Evolutionary conservation across 169 alveolate genomes (phyloP), one percentile per base, ranked within the genome.

Genomic region (Plasmodium gonderi): DNA sequence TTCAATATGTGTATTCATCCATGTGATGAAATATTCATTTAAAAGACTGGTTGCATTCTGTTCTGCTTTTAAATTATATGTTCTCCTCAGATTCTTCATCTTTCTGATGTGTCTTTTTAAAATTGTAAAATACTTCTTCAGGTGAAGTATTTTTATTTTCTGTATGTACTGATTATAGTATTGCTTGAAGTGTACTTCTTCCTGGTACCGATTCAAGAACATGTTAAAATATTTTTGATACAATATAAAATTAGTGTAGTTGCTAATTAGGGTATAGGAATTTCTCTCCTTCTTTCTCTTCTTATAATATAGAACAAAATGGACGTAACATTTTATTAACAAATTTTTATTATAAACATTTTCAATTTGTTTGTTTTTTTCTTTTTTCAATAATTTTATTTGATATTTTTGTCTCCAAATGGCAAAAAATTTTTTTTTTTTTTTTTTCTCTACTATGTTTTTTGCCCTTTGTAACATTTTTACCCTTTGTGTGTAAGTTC

Each of bases 271-370:
- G 20, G 2, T 20, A 54, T 68, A 67, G 60, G 45, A 54, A 2
- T 44, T 40, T 14, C 76, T 67, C 26, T 82, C 91, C 38, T 23
- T 68, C 54, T 82, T 82, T 47, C 75, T 82, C 23, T 82, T 67
- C 42, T 69, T 82, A 47, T 69, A 69, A 75, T 45, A 82, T 54
- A 82, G 23, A 42, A 51, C 12, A n/a, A 82, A 82, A 82, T 82
- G 91, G 1, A 82, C 82, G 54, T 82, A 82, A 40, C 91, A 82
- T 69, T 82, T 82, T 6, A 82, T 82, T 40, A 82, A 1, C 14
- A 82, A 31, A 31, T 82, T 82, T 69, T 82, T 82, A 82, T 69
- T 82, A 54, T 82, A 82, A 17, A 82, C 72, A 82, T 54, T 82
- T 26, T 82, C 23, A 31, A 82, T 82, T 82, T 82, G 76, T 12